Conservation (phyloP, 78 protist species). For the Speleostelium caveatum region DNA sequence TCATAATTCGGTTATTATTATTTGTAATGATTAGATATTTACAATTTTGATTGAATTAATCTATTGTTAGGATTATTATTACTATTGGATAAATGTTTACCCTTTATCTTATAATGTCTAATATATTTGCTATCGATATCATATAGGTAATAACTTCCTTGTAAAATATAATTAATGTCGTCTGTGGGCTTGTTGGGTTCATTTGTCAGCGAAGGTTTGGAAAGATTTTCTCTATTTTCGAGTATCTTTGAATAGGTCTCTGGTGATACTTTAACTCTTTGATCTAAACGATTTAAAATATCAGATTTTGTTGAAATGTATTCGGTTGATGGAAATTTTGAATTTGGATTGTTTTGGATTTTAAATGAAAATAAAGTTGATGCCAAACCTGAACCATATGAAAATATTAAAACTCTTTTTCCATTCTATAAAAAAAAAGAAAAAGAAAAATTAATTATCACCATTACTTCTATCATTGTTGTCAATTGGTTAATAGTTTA, state of each 20-base stretch:
- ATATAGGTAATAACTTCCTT: not conserved
- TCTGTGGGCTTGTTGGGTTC: not conserved
- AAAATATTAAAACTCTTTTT: slow-evolving; percentile 89
- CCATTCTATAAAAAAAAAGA: slow-evolving; percentile 19
- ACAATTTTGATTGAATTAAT: too few relatives aligned
- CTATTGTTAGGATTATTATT: too few relatives aligned
- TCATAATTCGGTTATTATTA: too few relatives aligned
- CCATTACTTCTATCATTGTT: not conserved
- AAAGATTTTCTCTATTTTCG: slow-evolving; percentile 65
- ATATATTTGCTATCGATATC: not conserved
- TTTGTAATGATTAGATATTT: too few relatives aligned
- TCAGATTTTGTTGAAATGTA: slow-evolving; percentile 30
- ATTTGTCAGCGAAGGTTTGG: not conserved
- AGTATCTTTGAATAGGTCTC: slow-evolving; percentile 49
- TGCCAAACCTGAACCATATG: slow-evolving; percentile 98
- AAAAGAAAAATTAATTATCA: not conserved
- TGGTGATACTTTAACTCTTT: slow-evolving; percentile 68
- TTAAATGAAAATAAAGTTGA: slow-evolving; percentile 90
- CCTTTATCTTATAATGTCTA: not conserved
- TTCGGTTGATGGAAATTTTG: slow-evolving; percentile 22
- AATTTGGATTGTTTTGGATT: slow-evolving; percentile 17
- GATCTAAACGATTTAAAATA: slow-evolving; percentile 56
- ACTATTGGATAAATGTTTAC: too few relatives aligned
- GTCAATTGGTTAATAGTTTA: not conserved
- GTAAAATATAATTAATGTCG: not conserved